Percentiles rank a stretch among this genome's conserved stretches.
These are phyloP conservation scores for Comarum palustre DNA, from an alignment of 306 rosid genomes.

Conservation along the genomic window DNA sequence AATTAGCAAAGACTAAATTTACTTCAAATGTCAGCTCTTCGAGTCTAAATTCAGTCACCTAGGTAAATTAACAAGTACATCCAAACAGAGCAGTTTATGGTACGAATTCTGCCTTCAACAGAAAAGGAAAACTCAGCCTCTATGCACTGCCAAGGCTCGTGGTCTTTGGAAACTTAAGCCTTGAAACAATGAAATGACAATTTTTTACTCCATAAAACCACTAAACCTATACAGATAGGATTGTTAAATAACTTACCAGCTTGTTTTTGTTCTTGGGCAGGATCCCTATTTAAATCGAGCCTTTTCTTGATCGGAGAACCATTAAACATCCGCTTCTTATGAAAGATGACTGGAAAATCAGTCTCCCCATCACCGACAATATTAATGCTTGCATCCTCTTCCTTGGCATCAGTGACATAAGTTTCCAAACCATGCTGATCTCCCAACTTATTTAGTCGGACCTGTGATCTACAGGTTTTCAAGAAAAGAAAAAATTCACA, in stretches of 20 bases:
- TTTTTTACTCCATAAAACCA: not conserved
- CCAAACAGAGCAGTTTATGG: not conserved
- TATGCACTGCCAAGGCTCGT: not conserved
- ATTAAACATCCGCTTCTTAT: slow-evolving; percentile 45
- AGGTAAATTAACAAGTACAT: not conserved
- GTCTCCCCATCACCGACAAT: slow-evolving; percentile 73
- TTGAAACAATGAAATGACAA: slow-evolving; percentile 6
- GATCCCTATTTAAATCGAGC: slow-evolving; percentile 40
- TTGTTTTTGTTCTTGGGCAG: slow-evolving; percentile 48
- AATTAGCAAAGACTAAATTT: not conserved
- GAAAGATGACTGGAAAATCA: slow-evolving; percentile 41
- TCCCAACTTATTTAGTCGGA: slow-evolving; percentile 68
- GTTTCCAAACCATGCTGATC: slow-evolving; percentile 72
- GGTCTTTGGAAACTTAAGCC: not conserved
- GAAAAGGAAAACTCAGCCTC: not conserved
- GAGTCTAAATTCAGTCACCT: not conserved
- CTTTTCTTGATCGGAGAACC: slow-evolving; percentile 53
- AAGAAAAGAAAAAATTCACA: slow-evolving; percentile 24
- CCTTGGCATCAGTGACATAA: slow-evolving; percentile 53
- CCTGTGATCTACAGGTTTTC: slow-evolving; percentile 59
- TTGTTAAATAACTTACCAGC: slow-evolving; percentile 34
- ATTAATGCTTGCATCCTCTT: slow-evolving; percentile 78
- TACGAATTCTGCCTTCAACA: not conserved
- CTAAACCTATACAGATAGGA: not conserved
- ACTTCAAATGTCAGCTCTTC: not conserved